Conservation (phyloP, 257 asterid species). For the Henckelia pumila region DNA sequence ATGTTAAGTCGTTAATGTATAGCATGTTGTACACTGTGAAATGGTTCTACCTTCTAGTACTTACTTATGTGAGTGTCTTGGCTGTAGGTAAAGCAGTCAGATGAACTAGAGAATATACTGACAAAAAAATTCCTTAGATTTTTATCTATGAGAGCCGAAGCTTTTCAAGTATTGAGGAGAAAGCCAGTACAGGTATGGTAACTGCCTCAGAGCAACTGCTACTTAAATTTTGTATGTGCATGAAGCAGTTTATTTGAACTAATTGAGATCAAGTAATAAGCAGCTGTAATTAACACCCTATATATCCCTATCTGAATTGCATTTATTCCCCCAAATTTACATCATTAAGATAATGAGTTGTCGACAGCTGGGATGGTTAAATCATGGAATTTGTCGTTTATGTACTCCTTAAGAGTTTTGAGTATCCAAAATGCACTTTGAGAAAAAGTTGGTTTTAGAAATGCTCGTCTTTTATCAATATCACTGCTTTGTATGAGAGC, state of each 20-base stretch:
- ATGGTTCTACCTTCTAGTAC: slow-evolving; percentile 19
- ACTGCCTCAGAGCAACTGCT: slow-evolving; percentile 19
- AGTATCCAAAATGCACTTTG: not conserved
- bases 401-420: not conserved
- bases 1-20: not conserved
- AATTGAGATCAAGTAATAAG: not conserved
- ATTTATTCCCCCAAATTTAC: not conserved
- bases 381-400: not conserved
- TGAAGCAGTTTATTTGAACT: slow-evolving; percentile 3
- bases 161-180: slow-evolving; percentile 96
- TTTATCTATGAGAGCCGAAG: slow-evolving; percentile 98
- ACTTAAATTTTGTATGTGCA: not conserved
- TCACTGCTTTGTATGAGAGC: not conserved
- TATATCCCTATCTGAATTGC: slow-evolving; percentile 4
- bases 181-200: slow-evolving; percentile 83
- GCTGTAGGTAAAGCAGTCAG: slow-evolving; percentile 88
- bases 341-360: not conserved
- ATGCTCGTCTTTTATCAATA: not conserved
- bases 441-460: not conserved
- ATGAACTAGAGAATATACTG: slow-evolving; percentile 96
- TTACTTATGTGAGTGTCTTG: slow-evolving; percentile 15
- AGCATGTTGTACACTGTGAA: slow-evolving; percentile 11
- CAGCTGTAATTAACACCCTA: not conserved
- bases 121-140: slow-evolving; percentile 94
- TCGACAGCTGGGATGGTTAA: not conserved